These are phyloP conservation scores for Nannizziopsis barbatae DNA, from an alignment of 2,329 filamentous ascomycete species.

Conservation along the genomic window DNA sequence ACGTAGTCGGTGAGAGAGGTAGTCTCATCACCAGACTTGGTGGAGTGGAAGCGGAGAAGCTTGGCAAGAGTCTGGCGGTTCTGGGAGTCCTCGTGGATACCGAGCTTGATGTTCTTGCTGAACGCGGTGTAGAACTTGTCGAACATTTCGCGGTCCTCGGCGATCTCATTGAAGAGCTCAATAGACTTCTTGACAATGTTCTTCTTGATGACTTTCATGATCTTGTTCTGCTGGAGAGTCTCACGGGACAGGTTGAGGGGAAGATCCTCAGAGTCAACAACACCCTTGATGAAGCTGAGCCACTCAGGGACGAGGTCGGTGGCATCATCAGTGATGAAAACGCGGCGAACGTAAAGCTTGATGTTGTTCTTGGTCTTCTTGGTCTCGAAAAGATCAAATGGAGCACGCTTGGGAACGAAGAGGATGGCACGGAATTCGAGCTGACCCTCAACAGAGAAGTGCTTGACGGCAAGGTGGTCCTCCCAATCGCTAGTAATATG, in stretches of 20 bases:
- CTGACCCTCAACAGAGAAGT: slow-evolving; percentile 99
- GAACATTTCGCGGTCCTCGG: slow-evolving; percentile 99
- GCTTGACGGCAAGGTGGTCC: slow-evolving; percentile 98
- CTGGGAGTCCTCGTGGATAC: slow-evolving; percentile 99
- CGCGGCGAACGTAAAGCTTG: slow-evolving; percentile 99
- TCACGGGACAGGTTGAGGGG: slow-evolving; percentile 99
- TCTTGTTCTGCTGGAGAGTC: slow-evolving; percentile 99
- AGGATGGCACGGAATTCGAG: slow-evolving; percentile 99
- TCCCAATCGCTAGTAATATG: slow-evolving; percentile 64
- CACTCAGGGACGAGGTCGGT: slow-evolving; percentile 99
- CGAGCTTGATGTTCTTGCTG: slow-evolving; percentile 99
- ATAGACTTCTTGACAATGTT: slow-evolving; percentile 99
- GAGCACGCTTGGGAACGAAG: slow-evolving; percentile 98
- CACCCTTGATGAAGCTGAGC: slow-evolving; percentile 99
- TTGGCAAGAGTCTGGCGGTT: slow-evolving; percentile 89
- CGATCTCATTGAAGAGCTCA: slow-evolving; percentile 97
- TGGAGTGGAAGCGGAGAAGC: slow-evolving; percentile 97
- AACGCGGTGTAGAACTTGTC: slow-evolving; percentile 99
- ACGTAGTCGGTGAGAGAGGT: slow-evolving; percentile 96
- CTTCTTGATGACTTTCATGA: slow-evolving; percentile 99
- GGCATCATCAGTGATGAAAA: slow-evolving; percentile 99
- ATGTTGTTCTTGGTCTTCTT: slow-evolving; percentile 99
- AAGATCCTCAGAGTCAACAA: slow-evolving; percentile 98
- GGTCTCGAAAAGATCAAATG: slow-evolving; percentile 99
- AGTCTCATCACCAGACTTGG: slow-evolving; percentile 92